These are phyloP conservation scores for Claviceps sp. DNA, from an alignment of 2,329 filamentous ascomycete species.

Conservation along the genomic window DNA sequence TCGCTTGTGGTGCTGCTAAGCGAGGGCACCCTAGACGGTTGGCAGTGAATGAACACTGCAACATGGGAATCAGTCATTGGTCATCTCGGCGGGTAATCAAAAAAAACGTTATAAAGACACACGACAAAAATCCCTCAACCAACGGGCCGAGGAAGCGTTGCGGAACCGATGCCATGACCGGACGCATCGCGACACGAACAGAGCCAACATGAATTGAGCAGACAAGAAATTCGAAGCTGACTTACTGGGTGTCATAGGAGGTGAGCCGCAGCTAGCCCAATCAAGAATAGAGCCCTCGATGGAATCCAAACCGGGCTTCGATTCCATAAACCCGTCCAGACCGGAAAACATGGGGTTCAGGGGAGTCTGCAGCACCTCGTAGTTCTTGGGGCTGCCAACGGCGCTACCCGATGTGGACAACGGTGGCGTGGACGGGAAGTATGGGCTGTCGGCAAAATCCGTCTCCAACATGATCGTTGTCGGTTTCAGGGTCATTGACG, in stretches of 20 bases:
- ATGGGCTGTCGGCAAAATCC: constrained; percentile 54
- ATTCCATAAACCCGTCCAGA: constrained; percentile 47
- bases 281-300: constrained; percentile 64
- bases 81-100: constrained; percentile 1
- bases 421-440: constrained; percentile 75
- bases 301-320: constrained; percentile 60
- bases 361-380: constrained; percentile 68
- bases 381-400: constrained; percentile 72
- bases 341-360: constrained; percentile 67
- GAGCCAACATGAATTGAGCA: not conserved
- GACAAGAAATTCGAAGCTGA: constrained; percentile 11
- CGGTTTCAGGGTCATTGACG: constrained; percentile 37
- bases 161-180: not conserved
- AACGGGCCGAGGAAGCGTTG: not conserved
- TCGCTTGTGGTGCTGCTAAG: constrained; percentile 53
- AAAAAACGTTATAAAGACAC: not conserved
- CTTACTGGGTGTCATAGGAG: constrained; percentile 85
- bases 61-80: constrained; percentile 21
- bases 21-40: constrained; percentile 39
- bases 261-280: constrained; percentile 66
- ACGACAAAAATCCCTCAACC: not conserved
- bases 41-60: constrained; percentile 37
- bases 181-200: not conserved
- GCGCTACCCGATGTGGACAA: constrained; percentile 75
- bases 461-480: constrained; percentile 69